Conservation (phyloP, 2,329 filamentous ascomycete genomes). For the Xylaria sp. region DNA sequence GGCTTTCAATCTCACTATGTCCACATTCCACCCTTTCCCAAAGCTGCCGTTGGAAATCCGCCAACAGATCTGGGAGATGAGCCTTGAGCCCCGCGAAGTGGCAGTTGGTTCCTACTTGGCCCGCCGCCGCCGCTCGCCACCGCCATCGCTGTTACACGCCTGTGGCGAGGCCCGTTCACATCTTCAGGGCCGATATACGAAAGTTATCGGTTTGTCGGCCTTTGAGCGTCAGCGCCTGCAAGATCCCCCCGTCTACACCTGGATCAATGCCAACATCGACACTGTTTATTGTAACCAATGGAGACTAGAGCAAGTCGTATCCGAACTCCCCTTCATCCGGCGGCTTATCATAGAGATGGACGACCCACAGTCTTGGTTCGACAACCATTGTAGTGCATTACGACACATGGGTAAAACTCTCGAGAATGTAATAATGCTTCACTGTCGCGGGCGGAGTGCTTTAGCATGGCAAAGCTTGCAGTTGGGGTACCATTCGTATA, state of each 20-base stretch:
- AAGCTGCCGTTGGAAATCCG: neutral
- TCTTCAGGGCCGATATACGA: neutral
- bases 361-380: neutral
- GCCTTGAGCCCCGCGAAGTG: neutral
- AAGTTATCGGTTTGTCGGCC: neutral
- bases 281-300: neutral
- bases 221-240: neutral
- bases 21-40: constrained; percentile 1
- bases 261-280: neutral
- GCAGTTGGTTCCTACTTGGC: neutral
- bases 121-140: neutral
- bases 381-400: neutral
- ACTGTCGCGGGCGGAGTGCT: no score
- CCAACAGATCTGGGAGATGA: constrained; percentile 4
- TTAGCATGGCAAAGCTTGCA: no score
- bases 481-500: no score
- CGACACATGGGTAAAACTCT: neutral
- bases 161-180: neutral
- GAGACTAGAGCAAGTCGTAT: neutral
- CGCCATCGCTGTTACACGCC: neutral
- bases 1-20: no score
- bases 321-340: neutral
- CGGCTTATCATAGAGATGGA: neutral
- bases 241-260: neutral
- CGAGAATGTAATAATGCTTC: constrained; percentile 1